Conservation (phyloP, 495 filamentous ascomycete genomes). For the Aspergillus cavernicola region DNA sequence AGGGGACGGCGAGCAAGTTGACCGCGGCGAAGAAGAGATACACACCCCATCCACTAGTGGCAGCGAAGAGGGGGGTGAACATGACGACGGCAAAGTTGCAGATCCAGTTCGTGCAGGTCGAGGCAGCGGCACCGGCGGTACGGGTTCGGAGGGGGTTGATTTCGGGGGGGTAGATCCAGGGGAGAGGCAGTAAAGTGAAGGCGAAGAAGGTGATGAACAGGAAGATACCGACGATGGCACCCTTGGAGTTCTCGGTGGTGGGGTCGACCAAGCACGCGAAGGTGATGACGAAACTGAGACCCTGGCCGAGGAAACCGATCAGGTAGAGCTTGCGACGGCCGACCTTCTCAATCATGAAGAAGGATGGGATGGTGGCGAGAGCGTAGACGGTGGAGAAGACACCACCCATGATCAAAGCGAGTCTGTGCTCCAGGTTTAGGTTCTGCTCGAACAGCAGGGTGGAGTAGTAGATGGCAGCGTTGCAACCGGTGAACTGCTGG, state of each 20-base stretch:
- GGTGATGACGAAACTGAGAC: constrained; percentile 37
- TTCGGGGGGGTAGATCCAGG: constrained; percentile 75
- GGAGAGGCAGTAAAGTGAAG: constrained; percentile 40
- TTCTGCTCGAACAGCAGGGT: constrained; percentile 70
- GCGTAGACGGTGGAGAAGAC: constrained; percentile 79
- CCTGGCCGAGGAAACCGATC: constrained; percentile 59
- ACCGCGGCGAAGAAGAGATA: constrained; percentile 64
- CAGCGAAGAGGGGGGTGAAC: constrained; percentile 41
- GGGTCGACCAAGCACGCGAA: constrained; percentile 29
- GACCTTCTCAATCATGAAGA: constrained; percentile 72
- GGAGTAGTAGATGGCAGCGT: constrained; percentile 83
- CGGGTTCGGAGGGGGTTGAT: constrained; percentile 72
- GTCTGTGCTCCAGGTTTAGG: constrained; percentile 52
- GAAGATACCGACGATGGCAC: constrained; percentile 40
- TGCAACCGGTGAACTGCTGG: constrained; percentile 74
- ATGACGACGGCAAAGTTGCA: constrained; percentile 46
- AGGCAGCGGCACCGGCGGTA: constrained; percentile 53
- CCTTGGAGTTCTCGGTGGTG: constrained; percentile 26
- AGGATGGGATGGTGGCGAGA: constrained; percentile 49
- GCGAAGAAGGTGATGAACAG: constrained; percentile 40
- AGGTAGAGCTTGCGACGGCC: constrained; percentile 71
- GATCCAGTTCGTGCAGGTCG: constrained; percentile 45
- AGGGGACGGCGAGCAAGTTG: constrained; percentile 63
- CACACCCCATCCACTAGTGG: constrained; percentile 26
- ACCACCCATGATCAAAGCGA: constrained; percentile 69